Evolutionary conservation across 768 basidiomycete species (phyloP), one percentile per base, ranked within the genome.

Genomic region (Lepiota venenata): DNA sequence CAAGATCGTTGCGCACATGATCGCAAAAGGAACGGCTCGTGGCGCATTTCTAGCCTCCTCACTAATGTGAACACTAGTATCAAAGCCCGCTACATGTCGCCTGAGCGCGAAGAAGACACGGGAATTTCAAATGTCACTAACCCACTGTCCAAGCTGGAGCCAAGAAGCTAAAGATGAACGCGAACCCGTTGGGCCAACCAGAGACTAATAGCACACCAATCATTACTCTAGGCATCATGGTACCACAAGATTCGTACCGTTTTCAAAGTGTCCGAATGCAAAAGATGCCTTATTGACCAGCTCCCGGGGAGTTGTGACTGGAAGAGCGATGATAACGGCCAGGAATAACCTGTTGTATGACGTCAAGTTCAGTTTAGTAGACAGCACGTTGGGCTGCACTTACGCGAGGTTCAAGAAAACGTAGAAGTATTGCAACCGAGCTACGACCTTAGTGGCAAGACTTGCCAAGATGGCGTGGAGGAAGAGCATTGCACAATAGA

Each of bases 391-490:
- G n/a, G n/a, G n/a, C n/a, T n/a, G n/a, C n/a, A 71, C 84, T 56
- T 65, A 85, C 84, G 80, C 50, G 25, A 89, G 66, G 63, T 91
- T 91, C 38, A 91, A 72, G 16, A 80, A 58, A 15, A 91, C 79
- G 60, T 87, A 91, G 9, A 87, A 65, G 16, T 76, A 82, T 64
- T 92, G 89, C 15, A 91, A 61, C 29, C 87, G 74, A 1, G 89
- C 88, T 15, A 92, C 73, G 32, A 85, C 47, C 8, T 72, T 65
- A 1, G 88, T 88, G 11, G 80, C 86, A 15, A 90, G 72, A 58
- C 84, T 85, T 59, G 87, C 89, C 27, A 87, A 64, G 1, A 83
- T 56, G 0, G 77, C 86, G 63, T 91, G 87, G 1, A 78, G 71
- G n/a, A 87, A 48, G 10, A 91, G 61, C 45, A 91, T 66, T 4